Conservation (phyloP, 2,329 filamentous ascomycete genomes). For the Calonectria pseudoreteaudii region DNA sequence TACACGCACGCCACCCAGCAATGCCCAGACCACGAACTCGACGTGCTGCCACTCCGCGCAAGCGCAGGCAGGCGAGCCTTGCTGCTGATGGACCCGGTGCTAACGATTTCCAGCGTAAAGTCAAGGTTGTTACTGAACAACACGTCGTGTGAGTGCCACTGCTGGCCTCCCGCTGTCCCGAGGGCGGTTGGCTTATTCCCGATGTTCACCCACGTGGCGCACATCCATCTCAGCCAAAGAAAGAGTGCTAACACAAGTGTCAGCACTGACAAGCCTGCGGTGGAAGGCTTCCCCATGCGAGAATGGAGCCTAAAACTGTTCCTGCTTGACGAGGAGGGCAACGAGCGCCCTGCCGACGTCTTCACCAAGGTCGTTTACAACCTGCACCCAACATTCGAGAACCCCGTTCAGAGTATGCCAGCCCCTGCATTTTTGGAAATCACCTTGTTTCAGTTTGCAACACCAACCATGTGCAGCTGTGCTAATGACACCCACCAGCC, state of each 20-base stretch:
- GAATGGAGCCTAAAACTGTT: conserved; percentile 90
- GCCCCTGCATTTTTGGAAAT: neutral
- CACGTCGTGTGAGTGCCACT: conserved; percentile 78
- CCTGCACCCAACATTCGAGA: conserved; percentile 92
- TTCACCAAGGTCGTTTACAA: conserved; percentile 95
- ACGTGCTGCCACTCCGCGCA: conserved; percentile 29
- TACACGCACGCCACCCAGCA: neutral
- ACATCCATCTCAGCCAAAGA: neutral
- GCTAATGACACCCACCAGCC: conserved; percentile 59
- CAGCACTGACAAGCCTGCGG: conserved; percentile 79
- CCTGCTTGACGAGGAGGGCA: conserved; percentile 86
- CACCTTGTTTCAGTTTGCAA: neutral
- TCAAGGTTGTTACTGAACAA: conserved; percentile 96
- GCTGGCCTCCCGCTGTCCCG: conserved; percentile 8
- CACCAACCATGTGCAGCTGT: conserved; percentile 6
- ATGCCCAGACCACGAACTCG: conserved; percentile 33
- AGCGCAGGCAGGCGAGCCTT: conserved; percentile 19
- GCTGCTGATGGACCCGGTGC: conserved; percentile 27
- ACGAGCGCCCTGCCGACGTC: conserved; percentile 83
- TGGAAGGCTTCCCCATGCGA: conserved; percentile 92
- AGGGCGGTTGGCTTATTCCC: conserved; percentile 1
- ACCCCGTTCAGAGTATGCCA: conserved; percentile 84
- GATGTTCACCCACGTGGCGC: neutral
- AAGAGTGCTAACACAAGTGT: neutral
- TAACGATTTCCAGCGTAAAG: conserved; percentile 75